phyloP scores from a whole-genome alignment of 1,139 yeast species.

The Suhomyces terraborum region DNA sequence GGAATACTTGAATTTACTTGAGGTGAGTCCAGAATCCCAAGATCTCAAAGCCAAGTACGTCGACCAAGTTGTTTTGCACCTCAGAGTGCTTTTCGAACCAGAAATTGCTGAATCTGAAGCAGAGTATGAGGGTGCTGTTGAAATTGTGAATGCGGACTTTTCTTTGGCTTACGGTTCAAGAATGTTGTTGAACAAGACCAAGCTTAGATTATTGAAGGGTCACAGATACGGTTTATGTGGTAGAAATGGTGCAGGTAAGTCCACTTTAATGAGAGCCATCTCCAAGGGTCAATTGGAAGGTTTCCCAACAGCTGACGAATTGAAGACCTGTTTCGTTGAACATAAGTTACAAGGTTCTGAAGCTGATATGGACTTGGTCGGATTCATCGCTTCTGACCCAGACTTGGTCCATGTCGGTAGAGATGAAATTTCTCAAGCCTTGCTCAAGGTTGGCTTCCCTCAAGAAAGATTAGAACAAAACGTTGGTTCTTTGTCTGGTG shows the following conservation, averaged over 20 bases:
- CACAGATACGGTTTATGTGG: slow-evolving; percentile 98
- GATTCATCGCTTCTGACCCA: slow-evolving; percentile 89
- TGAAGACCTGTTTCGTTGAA: slow-evolving; percentile 95
- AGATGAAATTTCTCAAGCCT: slow-evolving; percentile 73
- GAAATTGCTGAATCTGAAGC: slow-evolving; percentile 53
- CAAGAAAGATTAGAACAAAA: slow-evolving; percentile 85
- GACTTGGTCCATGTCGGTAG: slow-evolving; percentile 64
- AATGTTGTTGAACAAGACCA: slow-evolving; percentile 93
- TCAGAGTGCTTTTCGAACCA: slow-evolving; percentile 68
- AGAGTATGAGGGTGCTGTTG: slow-evolving; percentile 58
- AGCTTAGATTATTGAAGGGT: slow-evolving; percentile 83
- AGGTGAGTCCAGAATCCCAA: slow-evolving; percentile 35
- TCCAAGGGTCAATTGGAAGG: slow-evolving; percentile 98
- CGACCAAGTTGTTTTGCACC: slow-evolving; percentile 49
- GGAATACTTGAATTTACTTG: slow-evolving; percentile 55
- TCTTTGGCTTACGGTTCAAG: slow-evolving; percentile 97
- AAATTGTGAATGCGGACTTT: slow-evolving; percentile 90
- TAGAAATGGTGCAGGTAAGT: slow-evolving; percentile 98
- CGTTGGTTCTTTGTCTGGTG: slow-evolving; percentile 95
- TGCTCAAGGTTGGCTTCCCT: slow-evolving; percentile 85
- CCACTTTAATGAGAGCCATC: slow-evolving; percentile 95
- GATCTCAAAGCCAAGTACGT: slow-evolving; percentile 46
- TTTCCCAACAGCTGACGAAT: slow-evolving; percentile 85
- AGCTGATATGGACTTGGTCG: slow-evolving; percentile 84
- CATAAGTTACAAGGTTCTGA: slow-evolving; percentile 96